Conservation (phyloP, 1,139 yeast species). For the Suhomyces atakaporum region DNA sequence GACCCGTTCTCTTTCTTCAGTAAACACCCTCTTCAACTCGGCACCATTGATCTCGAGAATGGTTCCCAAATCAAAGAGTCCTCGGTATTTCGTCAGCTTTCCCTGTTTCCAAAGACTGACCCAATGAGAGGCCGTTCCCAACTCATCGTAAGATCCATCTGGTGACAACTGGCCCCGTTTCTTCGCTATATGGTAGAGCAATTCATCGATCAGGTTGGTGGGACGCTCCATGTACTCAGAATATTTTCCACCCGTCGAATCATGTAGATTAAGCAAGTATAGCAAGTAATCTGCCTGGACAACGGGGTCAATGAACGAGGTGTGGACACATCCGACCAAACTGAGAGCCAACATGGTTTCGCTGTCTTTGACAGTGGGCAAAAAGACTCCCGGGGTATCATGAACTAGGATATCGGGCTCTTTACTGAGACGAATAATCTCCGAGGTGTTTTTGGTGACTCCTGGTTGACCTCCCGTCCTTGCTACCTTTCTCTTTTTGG, state of each 20-base stretch:
- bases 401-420: slow-evolving; percentile 71
- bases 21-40: slow-evolving; percentile 27
- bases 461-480: slow-evolving; percentile 89
- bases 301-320: slow-evolving; percentile 73
- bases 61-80: slow-evolving; percentile 41
- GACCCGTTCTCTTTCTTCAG: slow-evolving; percentile 36
- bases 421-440: slow-evolving; percentile 62
- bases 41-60: slow-evolving; percentile 32
- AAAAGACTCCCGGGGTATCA: slow-evolving; percentile 92
- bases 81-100: slow-evolving; percentile 32
- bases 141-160: slow-evolving; percentile 50
- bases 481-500: slow-evolving; percentile 67
- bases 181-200: slow-evolving; percentile 58
- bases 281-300: slow-evolving; percentile 85
- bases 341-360: slow-evolving; percentile 77
- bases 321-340: slow-evolving; percentile 76
- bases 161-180: slow-evolving; percentile 36
- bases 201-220: slow-evolving; percentile 70
- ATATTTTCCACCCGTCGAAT: slow-evolving; percentile 47
- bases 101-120: slow-evolving; percentile 70
- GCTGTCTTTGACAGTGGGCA: slow-evolving; percentile 68
- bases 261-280: slow-evolving; percentile 69
- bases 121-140: slow-evolving; percentile 70
- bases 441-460: slow-evolving; percentile 80
- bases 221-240: slow-evolving; percentile 56